phyloP scores from a whole-genome alignment of 139 green algal genomes.

The Tetradesmus obliquus region DNA sequence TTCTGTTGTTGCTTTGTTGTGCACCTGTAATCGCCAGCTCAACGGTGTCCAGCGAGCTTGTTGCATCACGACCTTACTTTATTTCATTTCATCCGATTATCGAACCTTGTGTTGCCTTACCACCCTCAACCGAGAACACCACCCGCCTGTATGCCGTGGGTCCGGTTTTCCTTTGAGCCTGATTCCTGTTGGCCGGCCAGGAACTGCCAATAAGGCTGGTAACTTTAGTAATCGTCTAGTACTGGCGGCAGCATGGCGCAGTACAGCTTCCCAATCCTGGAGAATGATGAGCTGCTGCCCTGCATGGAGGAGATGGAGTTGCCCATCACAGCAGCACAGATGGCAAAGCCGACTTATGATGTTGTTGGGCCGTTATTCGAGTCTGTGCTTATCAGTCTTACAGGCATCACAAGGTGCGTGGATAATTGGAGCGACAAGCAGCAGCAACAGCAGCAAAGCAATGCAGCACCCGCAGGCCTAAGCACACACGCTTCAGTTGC shows the following conservation, averaged over 20 bases:
- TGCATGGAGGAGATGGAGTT: slow-evolving; percentile 91
- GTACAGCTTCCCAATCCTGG: slow-evolving; percentile 85
- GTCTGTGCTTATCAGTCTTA: slow-evolving; percentile 78
- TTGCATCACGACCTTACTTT: too few relatives aligned
- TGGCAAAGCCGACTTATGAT: slow-evolving; percentile 88
- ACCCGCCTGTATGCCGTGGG: neutral
- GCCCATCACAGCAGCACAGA: slow-evolving; percentile 64
- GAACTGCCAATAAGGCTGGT: neutral
- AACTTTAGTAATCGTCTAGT: neutral
- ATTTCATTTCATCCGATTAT: too few relatives aligned
- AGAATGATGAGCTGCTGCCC: slow-evolving; percentile 81
- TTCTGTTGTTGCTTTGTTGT: neutral
- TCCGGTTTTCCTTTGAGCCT: neutral
- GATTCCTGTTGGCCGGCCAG: neutral
- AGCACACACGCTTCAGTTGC: neutral
- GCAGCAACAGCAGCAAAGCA: neutral
- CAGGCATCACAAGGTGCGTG: slow-evolving; percentile 76
- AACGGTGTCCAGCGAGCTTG: too few relatives aligned
- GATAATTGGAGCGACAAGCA: neutral
- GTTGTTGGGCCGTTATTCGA: slow-evolving; percentile 82
- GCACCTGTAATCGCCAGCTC: neutral
- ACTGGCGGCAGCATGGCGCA: slow-evolving; percentile 32
- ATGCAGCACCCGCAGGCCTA: neutral
- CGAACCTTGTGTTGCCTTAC: neutral
- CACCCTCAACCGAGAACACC: neutral